These are phyloP conservation scores for Blastobotrys malaysiensis DNA, from an alignment of 1,139 yeast species.

Conservation along the genomic window DNA sequence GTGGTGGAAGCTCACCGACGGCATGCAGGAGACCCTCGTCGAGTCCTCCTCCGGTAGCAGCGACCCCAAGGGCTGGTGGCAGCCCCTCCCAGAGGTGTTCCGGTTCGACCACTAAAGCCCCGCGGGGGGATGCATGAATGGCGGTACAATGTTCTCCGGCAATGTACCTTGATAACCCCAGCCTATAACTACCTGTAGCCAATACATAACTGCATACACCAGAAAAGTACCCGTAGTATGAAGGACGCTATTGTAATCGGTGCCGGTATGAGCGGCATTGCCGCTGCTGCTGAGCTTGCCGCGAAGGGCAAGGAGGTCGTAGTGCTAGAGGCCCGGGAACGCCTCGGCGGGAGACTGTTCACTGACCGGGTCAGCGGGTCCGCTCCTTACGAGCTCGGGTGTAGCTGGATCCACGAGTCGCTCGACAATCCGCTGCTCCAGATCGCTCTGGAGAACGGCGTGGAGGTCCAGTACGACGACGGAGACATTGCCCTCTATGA, in stretches of 20 bases:
- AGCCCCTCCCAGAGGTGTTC: slow-evolving; percentile 35
- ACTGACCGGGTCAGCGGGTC: slow-evolving; percentile 24
- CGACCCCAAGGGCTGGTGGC: slow-evolving; percentile 40
- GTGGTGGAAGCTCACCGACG: slow-evolving; percentile 39
- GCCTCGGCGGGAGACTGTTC: slow-evolving; percentile 50
- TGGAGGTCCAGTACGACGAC: slow-evolving; percentile 42
- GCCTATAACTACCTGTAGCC: slow-evolving; percentile 3
- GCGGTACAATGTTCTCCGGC: background rate
- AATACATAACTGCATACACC: background rate
- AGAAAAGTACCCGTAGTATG: no score
- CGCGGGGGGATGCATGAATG: background rate
- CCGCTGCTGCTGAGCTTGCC: slow-evolving; percentile 62
- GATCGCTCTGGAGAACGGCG: slow-evolving; percentile 27
- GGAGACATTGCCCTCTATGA: slow-evolving; percentile 33
- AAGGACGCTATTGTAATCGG: slow-evolving; percentile 41
- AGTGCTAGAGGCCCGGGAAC: slow-evolving; percentile 51
- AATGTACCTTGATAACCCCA: background rate
- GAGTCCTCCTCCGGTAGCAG: slow-evolving; percentile 36
- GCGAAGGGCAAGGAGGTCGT: slow-evolving; percentile 40
- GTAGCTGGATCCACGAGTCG: slow-evolving; percentile 86
- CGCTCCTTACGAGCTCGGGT: slow-evolving; percentile 58
- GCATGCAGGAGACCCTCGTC: slow-evolving; percentile 36
- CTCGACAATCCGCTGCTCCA: slow-evolving; percentile 50
- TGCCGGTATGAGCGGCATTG: slow-evolving; percentile 78
- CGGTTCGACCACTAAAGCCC: slow-evolving; percentile 26